Evolutionary conservation across 1,139 yeast species (phyloP), one percentile per base, ranked within the genome.

Genomic region (Groenewaldozyma auringiensis): DNA sequence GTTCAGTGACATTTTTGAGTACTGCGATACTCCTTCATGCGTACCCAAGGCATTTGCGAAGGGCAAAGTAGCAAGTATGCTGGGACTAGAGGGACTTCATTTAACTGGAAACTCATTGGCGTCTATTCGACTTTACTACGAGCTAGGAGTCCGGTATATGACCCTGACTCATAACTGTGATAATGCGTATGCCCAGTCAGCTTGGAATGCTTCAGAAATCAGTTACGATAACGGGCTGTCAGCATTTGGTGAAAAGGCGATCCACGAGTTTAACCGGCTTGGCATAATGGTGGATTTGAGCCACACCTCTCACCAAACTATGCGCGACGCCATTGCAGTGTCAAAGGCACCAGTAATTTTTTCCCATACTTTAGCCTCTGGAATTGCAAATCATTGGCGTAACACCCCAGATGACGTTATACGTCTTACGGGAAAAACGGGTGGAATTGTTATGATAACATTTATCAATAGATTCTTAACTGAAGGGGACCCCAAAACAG

Each of bases 131-230:
- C 70, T 66, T 51, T 75, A 71, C 52, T 67, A 55, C 47, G 75
- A 70, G 8, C 55, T 75, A 21, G 79, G 79, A 3, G 76, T 75
- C 13, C 59, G 78, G 40, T 75, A 75, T 53, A 71, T 72, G 40
- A 75, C 79, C 0, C 54, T 75, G 43, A 74, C 78, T 1, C 79
- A 75, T 50, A 75, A 74, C 52, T 74, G 79, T 58, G 78, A 75
- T 53, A 75, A 75, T 48, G 78, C 78, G 1, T 75, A 72, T 58
- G 78, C 79, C 2, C 74, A 78, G 13, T 76, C 79, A 11, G 77
- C 78, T 3, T 65, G 73, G 16, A 65, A 75, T 0, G 65, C 68
- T 3, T 50, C 70, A 4, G 76, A 66, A 18, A 78, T 78, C 0
- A 61, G 66, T 34, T 64, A 64, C 1, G 78, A 74, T 53, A 61